These are phyloP conservation scores for Irpex lacteus DNA, from an alignment of 1,284 basidiomycete species.

Conservation along the genomic window DNA sequence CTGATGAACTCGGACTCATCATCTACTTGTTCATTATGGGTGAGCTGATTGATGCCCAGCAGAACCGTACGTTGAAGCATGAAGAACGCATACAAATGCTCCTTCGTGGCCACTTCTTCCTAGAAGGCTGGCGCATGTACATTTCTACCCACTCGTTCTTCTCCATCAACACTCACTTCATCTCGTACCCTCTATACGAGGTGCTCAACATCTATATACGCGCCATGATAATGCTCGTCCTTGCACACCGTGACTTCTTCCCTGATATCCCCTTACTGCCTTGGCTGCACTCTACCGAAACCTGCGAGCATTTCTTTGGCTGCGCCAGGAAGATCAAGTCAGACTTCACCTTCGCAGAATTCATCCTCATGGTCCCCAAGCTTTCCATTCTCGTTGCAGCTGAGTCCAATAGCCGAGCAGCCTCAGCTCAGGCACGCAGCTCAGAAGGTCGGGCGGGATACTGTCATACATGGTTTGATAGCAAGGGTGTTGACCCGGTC, in stretches of 20 bases:
- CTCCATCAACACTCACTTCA: slow-evolving; percentile 18
- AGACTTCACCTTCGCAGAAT: slow-evolving; percentile 15
- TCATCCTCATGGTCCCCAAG: slow-evolving; percentile 14
- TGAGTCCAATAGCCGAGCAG: too few species aligned
- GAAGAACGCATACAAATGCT: slow-evolving; percentile 31
- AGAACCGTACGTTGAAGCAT: slow-evolving; percentile 20
- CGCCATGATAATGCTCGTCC: slow-evolving; percentile 29
- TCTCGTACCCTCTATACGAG: slow-evolving; percentile 31
- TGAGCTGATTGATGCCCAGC: slow-evolving; percentile 24
- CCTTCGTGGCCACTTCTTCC: slow-evolving; percentile 32
- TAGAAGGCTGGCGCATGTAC: slow-evolving; percentile 29
- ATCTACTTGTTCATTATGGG: slow-evolving; percentile 26
- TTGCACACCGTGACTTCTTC: slow-evolving; percentile 30
- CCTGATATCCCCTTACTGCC: slow-evolving; percentile 30
- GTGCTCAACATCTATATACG: slow-evolving; percentile 31
- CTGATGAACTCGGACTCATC: slow-evolving; percentile 14
- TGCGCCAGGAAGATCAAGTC: slow-evolving; percentile 10
- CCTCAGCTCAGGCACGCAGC: too few species aligned
- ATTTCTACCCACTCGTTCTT: slow-evolving; percentile 9
- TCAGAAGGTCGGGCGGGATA: too few species aligned
- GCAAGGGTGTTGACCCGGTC: too few species aligned
- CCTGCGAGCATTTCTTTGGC: slow-evolving; percentile 28
- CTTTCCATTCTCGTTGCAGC: neutral
- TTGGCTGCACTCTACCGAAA: slow-evolving; percentile 40
- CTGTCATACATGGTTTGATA: too few species aligned